Evolutionary conservation across 495 filamentous ascomycete species (phyloP), one percentile per base, ranked within the genome.

Genomic region (Lophium mytilinum): DNA sequence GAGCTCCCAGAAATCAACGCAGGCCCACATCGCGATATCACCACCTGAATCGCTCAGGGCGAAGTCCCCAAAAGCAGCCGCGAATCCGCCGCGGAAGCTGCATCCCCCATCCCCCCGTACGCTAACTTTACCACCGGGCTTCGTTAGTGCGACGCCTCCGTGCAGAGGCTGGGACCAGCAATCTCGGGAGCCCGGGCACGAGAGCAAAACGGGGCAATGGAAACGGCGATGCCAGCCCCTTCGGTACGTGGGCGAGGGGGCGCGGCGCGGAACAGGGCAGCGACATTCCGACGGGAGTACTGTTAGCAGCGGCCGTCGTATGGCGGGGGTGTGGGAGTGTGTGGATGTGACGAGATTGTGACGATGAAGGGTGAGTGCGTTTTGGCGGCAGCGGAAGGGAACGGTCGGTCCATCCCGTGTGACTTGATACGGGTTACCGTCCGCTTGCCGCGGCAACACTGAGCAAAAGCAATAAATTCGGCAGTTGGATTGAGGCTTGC

Each of bases 261-360:
- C 12, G 9, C 21, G 4, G 15, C 4, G 45, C 17, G 15, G 39
- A 41, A 41, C 12, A 48, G 1, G 14, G 14, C 0, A 12, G 21
- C 12, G 5, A 24, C 21, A 48, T 48, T 18, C 45, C 45, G 45
- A 21, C 18, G 7, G 45, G 14, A 17, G 12, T 9, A 47, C 30
- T 11, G 42, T 18, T n/a, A 30, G 24, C 24, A 30, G 24, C 24
- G 24, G 24, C 24, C 24, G 24, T 30, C 24, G 24, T 30, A 6
- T 30, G 24, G 24, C 24, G 24, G 24, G 24, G 24, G 24, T 30
- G 24, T 47, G 43, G 21, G 21, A 47, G n/a, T n/a, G n/a, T 18
- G 42, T 15, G n/a, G 43, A 48, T 48, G 45, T 48, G 45, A 24
- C 33, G 45, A 24, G 45, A 24, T 48, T 48, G 45, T 48, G 45